Evolutionary conservation across 768 basidiomycete genomes (phyloP), one percentile per base, ranked within the genome.

Genomic region (Dentipellis sp.): DNA sequence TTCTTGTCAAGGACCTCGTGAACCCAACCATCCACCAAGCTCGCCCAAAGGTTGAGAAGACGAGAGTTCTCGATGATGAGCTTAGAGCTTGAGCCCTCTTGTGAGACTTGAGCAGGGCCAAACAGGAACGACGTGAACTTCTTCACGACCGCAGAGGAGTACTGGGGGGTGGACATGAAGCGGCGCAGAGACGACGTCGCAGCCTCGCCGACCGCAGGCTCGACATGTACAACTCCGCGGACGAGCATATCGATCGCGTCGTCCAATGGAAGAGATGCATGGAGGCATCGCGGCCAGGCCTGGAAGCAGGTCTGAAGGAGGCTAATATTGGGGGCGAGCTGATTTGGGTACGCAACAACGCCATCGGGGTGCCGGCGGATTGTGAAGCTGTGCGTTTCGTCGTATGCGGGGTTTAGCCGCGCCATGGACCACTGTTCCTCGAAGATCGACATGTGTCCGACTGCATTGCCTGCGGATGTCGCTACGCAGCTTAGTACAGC

Each of bases 221-320:
- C 91, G 34, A 93, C 82, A 61, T 95, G 94, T 22, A 91, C 76
- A n/a, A 91, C 79, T 1, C 88, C 89, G 36, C 83, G 80, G 48
- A 94, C 74, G 22, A 94, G 78, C 75, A 91, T 83, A 60, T 91
- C 86, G 52, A 91, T 75, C 0, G 83, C 80, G 45, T 86, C 84
- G 10, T 75, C 66, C 50, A 86, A 67, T 45, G 80, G 63, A 35
- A 81, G 68, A 4, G 72, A 73, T 2, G 76, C 69, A 64, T 84
- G 81, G 45, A 93, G 74, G 63, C 83, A 88, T 2, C 94, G 81
- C 0, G 94, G 94, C 83, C 92, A 88, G 5, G 88, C 80, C 58
- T 87, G 84, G 67, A 93, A 88, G 64, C 86, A 83, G 0, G 84
- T 80, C 61, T 86, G 81, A 4, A 94, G 75, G 36, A 94, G 74